Evolutionary conservation across 306 rosid species (phyloP).

Genomic region (Cicer yamashitae): DNA sequence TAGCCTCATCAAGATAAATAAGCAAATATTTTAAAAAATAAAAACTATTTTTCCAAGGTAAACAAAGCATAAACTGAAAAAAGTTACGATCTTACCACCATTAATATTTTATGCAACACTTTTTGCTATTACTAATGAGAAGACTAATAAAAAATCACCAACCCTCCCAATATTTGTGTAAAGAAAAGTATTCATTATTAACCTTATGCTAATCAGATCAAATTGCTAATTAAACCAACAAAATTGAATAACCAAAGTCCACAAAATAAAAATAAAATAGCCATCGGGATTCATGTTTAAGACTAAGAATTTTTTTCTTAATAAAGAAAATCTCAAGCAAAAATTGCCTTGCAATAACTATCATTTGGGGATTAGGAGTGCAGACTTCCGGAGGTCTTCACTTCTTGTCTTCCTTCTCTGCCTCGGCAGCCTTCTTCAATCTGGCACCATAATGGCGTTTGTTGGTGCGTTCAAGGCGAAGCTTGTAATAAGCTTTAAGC

Average conservation of each 20-base stretch:
- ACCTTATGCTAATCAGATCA: constrained; percentile 15
- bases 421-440: constrained; percentile 70
- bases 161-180: neutral
- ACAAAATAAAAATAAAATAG: constrained; percentile 31
- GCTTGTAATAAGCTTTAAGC: constrained; percentile 69
- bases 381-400: constrained; percentile 36
- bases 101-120: neutral
- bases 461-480: constrained; percentile 64
- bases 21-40: too few relatives aligned
- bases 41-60: too few relatives aligned
- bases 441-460: constrained; percentile 64
- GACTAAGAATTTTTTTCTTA: constrained; percentile 10
- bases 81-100: neutral
- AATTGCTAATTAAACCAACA: constrained; percentile 1
- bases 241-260: constrained; percentile 32
- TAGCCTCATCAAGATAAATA: too few relatives aligned
- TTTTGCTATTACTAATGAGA: neutral
- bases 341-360: constrained; percentile 21
- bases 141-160: neutral
- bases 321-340: constrained; percentile 26
- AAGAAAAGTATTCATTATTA: neutral
- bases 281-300: neutral
- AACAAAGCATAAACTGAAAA: neutral
- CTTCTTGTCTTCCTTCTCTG: constrained; percentile 80
- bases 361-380: neutral